Base-by-base conservation (phyloP, 2,329 filamentous ascomycete species). In the Stemphylium beticola region DNA sequence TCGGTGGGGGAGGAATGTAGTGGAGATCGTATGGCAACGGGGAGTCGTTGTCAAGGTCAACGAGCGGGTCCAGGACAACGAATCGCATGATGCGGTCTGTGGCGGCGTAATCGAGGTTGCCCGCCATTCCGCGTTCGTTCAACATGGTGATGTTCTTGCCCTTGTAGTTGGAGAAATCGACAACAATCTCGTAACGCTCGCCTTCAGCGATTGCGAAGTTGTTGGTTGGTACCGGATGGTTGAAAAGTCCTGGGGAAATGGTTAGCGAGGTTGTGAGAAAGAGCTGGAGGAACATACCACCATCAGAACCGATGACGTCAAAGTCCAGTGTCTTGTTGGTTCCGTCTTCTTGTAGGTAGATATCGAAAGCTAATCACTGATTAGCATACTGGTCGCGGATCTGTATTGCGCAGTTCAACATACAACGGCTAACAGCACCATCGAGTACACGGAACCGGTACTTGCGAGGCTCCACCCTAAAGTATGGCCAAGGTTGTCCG, bases 401-500 rank as follows among this genome's bases (percentile, higher is more conserved):
- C 2, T 14, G 3, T 8, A 20, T 3, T 12, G 10, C 7, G 34
- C 4, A 4, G 9, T 15, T 14, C 0, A 26, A 44, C 57, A 50
- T 57, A 68, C 65, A 60, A 45, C 68, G 58, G 43, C 65, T 69
- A 32, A 72, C 49, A 6, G 64, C 61, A 18, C 59, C 78, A 66
- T 85, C 79, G 22, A 84, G 76, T 49, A 85, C 65, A 2, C 84
- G 75, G 60, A 87, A 79, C 17, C 83, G 81, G 68, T 86, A 86
- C 66, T 85, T 85, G 61, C 83, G 78, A 4, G 82, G 83, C 67
- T 86, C 80, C 6, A 85, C 83, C 11, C 79, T 75, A 3, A 85
- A 55, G 56, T 77, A 85, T 3, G 84, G 84, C 83, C 84, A 87
- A 2, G 84, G 84, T 57, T 83, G 79, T 2, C 81, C 81, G 60